Percentiles rank a stretch among this genome's conserved stretches.
phyloP scores from a whole-genome alignment of 2,329 filamentous ascomycete genomes.

The Venturia carpophila region DNA sequence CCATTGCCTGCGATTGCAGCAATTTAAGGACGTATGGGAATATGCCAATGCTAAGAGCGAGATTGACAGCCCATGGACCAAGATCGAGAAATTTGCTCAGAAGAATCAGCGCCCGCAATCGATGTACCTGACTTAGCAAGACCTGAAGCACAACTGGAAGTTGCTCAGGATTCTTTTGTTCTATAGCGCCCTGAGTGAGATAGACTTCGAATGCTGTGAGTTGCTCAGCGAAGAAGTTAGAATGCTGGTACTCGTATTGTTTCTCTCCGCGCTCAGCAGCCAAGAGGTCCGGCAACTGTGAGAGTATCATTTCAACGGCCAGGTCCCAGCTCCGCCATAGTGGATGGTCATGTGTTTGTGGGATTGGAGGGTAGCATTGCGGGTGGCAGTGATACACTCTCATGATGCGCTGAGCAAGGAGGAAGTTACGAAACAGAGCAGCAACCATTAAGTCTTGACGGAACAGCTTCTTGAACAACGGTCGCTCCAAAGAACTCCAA shows the following conservation, averaged over 20 bases:
- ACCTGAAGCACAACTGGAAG: conserved; percentile 94
- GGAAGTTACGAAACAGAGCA: conserved; percentile 89
- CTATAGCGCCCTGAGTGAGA: conserved; percentile 71
- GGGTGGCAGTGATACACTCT: conserved; percentile 92
- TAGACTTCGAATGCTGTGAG: conserved; percentile 97
- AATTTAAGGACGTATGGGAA: conserved; percentile 98
- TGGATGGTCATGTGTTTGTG: conserved; percentile 88
- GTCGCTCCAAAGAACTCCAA: conserved; percentile 87
- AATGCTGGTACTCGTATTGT: conserved; percentile 87
- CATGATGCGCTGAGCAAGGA: conserved; percentile 93
- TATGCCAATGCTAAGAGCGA: conserved; percentile 94
- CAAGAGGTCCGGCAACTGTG: conserved; percentile 74
- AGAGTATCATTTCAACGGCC: conserved; percentile 87
- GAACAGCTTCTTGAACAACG: conserved; percentile 94
- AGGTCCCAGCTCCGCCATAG: conserved; percentile 98
- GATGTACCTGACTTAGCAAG: conserved; percentile 87
- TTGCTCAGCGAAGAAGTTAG: conserved; percentile 93
- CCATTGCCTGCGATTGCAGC: conserved; percentile 85
- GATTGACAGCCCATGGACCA: conserved; percentile 96
- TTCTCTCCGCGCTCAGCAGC: conserved; percentile 68
- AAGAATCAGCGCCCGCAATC: conserved; percentile 81
- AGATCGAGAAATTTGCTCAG: conserved; percentile 90
- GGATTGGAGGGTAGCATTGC: conserved; percentile 83
- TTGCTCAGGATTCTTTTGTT: conserved; percentile 85
- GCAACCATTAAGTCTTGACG: conserved; percentile 98